Evolutionary conservation across 305 asterid genomes (phyloP).

Genomic region (Solanum hybrid): DNA sequence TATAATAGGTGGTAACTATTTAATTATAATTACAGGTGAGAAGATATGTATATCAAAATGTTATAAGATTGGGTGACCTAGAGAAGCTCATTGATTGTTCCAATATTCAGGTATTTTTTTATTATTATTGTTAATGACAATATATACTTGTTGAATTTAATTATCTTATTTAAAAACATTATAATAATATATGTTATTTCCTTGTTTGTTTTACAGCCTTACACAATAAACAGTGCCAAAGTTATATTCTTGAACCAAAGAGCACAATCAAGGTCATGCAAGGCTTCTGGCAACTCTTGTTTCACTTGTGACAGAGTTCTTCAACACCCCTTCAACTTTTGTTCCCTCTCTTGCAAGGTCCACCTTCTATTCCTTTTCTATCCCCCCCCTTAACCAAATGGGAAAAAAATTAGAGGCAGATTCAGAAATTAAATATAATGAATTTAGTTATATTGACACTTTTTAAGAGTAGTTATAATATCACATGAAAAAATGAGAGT

Average conservation of each 20-base stretch:
- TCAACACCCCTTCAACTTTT: conserved; percentile 73
- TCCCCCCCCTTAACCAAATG: rapidly evolving
- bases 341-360: conserved; percentile 97
- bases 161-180: background rate
- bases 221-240: conserved; percentile 82
- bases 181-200: background rate
- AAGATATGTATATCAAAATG: conserved; percentile 79
- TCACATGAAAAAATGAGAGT: background rate
- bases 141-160: background rate
- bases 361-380: background rate
- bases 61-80: conserved; percentile 73
- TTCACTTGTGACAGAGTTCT: conserved; percentile 82
- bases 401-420: background rate
- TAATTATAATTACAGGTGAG: conserved; percentile 44
- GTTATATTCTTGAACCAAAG: conserved; percentile 80
- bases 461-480: background rate
- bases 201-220: conserved; percentile 46
- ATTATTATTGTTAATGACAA: background rate
- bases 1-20: background rate
- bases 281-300: conserved; percentile 55
- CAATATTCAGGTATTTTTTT: conserved; percentile 49
- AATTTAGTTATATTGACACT: too few species aligned
- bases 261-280: conserved; percentile 60
- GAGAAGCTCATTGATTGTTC: conserved; percentile 79
- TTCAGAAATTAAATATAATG: background rate